Conservation (phyloP, 2,329 filamentous ascomycete genomes). For the Exophiala xenobiotica region DNA sequence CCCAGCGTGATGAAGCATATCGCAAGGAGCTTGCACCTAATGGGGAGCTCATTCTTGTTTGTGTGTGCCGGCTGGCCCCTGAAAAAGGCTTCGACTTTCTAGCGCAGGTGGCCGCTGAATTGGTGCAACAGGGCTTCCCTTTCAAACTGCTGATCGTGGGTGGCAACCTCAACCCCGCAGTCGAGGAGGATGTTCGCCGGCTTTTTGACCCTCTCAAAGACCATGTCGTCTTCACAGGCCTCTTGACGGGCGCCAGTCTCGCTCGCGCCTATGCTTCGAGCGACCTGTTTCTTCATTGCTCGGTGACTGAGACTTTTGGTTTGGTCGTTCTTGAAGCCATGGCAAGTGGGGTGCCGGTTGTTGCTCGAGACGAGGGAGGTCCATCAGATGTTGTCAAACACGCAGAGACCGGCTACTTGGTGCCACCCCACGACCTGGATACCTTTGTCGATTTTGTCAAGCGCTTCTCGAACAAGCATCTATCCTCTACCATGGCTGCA, state of each 20-base stretch:
- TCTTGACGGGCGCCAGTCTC: constrained; percentile 60
- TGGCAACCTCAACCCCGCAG: constrained; percentile 63
- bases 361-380: constrained; percentile 68
- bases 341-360: constrained; percentile 67
- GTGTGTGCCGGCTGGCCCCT: constrained; percentile 65
- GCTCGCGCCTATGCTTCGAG: constrained; percentile 67
- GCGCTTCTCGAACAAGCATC: constrained; percentile 48
- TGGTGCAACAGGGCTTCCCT: constrained; percentile 53
- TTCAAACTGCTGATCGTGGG: constrained; percentile 69
- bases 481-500: constrained; percentile 48
- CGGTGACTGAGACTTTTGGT: constrained; percentile 70
- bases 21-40: constrained; percentile 58
- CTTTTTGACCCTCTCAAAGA: constrained; percentile 57
- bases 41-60: constrained; percentile 64
- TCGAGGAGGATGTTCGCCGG: constrained; percentile 61
- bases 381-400: constrained; percentile 66
- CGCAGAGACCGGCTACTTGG: constrained; percentile 60
- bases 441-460: constrained; percentile 57
- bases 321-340: constrained; percentile 69
- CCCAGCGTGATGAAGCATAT: constrained; percentile 51
- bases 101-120: constrained; percentile 53
- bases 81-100: constrained; percentile 72
- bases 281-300: constrained; percentile 71
- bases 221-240: constrained; percentile 65
- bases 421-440: constrained; percentile 59